Evolutionary conservation across 176 grass and related monocot species (phyloP).

Genomic region (Avena atlantica): DNA sequence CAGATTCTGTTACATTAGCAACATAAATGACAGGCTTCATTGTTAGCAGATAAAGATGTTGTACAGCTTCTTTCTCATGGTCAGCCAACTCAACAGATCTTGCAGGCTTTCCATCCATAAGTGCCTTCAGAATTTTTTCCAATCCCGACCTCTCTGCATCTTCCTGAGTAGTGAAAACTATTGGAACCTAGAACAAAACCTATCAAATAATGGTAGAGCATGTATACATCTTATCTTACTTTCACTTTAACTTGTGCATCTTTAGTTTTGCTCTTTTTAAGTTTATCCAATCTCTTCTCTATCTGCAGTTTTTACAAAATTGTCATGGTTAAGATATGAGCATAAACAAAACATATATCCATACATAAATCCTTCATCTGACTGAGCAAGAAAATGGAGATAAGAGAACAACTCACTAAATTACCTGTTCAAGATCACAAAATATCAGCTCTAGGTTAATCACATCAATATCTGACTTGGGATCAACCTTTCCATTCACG

Average conservation of each 20-base stretch:
- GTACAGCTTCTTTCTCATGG: slow-evolving; percentile 88
- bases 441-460: slow-evolving; percentile 96
- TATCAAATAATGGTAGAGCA: slow-evolving; percentile 17
- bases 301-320: slow-evolving; percentile 67
- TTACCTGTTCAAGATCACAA: slow-evolving; percentile 95
- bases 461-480: slow-evolving; percentile 96
- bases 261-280: slow-evolving; percentile 96
- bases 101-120: slow-evolving; percentile 90
- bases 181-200: slow-evolving; percentile 37
- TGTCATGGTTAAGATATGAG: slow-evolving; percentile 27
- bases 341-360: background rate
- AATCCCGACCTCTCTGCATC: slow-evolving; percentile 78
- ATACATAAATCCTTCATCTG: background rate
- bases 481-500: slow-evolving; percentile 94
- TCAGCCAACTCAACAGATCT: slow-evolving; percentile 85
- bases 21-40: slow-evolving; percentile 99
- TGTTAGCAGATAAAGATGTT: slow-evolving; percentile 84
- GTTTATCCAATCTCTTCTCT: slow-evolving; percentile 96
- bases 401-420: slow-evolving; percentile 37
- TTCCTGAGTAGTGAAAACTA: slow-evolving; percentile 59
- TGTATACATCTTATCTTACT: slow-evolving; percentile 45
- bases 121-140: slow-evolving; percentile 74
- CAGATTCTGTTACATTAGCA: slow-evolving; percentile 95
- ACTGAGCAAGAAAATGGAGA: slow-evolving; percentile 27
- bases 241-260: slow-evolving; percentile 85